Percentiles rank a stretch among this genome's conserved stretches.
phyloP scores from a whole-genome alignment of 305 asterid species.

The Withania somnifera region DNA sequence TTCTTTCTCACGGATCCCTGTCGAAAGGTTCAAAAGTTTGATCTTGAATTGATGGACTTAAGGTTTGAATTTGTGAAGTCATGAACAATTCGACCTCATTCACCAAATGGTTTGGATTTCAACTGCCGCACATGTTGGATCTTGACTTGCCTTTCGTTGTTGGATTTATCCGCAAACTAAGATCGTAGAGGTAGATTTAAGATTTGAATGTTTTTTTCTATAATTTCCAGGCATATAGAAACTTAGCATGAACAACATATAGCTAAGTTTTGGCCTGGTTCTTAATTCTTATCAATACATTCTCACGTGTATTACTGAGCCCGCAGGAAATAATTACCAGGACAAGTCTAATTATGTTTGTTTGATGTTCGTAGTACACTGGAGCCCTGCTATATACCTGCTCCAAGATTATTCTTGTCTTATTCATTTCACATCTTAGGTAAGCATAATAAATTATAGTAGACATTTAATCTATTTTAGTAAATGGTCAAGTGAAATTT shows the following conservation, averaged over 20 bases:
- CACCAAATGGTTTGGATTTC: too few species aligned
- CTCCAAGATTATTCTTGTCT: slow-evolving; percentile 24
- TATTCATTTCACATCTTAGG: not conserved
- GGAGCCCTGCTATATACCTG: slow-evolving; percentile 81
- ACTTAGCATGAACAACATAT: not conserved
- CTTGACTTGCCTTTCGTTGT: too few species aligned
- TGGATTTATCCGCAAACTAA: too few species aligned
- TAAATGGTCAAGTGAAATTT: not conserved
- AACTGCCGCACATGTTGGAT: too few species aligned
- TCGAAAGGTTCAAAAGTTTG: too few species aligned
- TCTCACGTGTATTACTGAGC: not conserved
- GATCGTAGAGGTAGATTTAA: too few species aligned
- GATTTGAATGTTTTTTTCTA: too few species aligned
- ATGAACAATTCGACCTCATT: too few species aligned
- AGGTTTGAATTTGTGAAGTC: too few species aligned
- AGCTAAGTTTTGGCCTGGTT: not conserved
- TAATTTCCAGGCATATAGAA: too few species aligned
- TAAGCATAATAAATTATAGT: not conserved
- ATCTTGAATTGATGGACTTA: too few species aligned
- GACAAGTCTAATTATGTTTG: slow-evolving; percentile 61
- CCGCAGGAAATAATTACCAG: slow-evolving; percentile 33
- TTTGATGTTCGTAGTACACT: slow-evolving; percentile 59
- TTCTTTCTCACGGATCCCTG: too few species aligned
- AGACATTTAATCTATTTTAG: not conserved
- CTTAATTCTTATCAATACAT: not conserved